Base-by-base conservation (phyloP, 2,329 filamentous ascomycete genomes). In the Colletotrichum agaves region DNA sequence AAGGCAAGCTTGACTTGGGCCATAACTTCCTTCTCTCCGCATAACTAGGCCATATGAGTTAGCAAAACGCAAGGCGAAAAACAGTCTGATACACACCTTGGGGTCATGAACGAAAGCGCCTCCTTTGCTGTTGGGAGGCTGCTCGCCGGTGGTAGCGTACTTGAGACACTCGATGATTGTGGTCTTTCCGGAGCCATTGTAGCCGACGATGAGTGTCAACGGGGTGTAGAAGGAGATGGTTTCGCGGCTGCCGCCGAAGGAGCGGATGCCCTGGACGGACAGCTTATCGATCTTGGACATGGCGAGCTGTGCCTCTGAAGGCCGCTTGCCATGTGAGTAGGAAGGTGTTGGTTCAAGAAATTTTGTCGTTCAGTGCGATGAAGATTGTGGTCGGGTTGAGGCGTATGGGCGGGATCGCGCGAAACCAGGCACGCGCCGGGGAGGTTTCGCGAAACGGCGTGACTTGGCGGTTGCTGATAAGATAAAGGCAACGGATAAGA, bases 131-230 rank as follows among this genome's bases (percentile, higher is more conserved):
- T 98, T 97, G 35, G 96, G 93, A 1, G 96, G 96, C 53, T 97
- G 87, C 75, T 97, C 92, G 63, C 96, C 97, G 7, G 94, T 98
- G 17, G 97, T 98, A 59, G 93, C 94, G 89, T 98, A 99, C 77
- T 98, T 98, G 75, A 99, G 91, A 78, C 94, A 97, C 80, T 99
- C 96, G 80, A 99, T 99, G 76, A 99, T 97, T 65, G 96, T 98
- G 10, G 96, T 99, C 83, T 99, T 99, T 70, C 96, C 96, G 1
- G 95, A 98, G 62, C 96, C 96, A 82, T 99, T 99, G 80, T 94
- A 93, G 66, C 96, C 96, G 66, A 99, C 97, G 73, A 99, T 99
- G 70, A 99, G 87, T 12, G 96, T 99, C 63, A 99, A 86, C 27
- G 96, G 97, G 0, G 93, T 91, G 71, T 94, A 90, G 78, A 99